Base-by-base conservation (phyloP, 805 yeast species). In the Schwanniomyces yamadae region DNA sequence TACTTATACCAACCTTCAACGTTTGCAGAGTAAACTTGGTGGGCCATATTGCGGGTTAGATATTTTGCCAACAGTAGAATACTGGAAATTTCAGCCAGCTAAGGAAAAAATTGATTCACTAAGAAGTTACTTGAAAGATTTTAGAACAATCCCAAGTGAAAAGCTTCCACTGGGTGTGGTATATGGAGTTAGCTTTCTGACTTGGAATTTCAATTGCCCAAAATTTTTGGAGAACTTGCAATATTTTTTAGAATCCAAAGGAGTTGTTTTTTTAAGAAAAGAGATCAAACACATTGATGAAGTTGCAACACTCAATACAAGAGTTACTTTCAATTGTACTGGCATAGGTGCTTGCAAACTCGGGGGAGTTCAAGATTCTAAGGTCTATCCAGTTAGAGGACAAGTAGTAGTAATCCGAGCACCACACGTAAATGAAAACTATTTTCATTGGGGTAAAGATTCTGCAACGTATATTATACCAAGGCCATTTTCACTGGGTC, bases 131-230 rank as follows among this genome's bases (percentile, higher is more conserved):
- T 52, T 82, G 43, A 63, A 69, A 16, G 78, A 77, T 29, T 74
- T 67, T 49, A 46, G 44, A 20, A 50, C 61, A 1, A 39, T 81
- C 13, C 52, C 65, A 7, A 25, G 45, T 5, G 46, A 42, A 0
- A 63, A 71, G 21, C 54, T 81, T 22, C 82, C 82, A 4, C 48
- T 47, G 7, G 84, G 83, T 1, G 77, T 65, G 2, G 64, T 46
- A 7, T 80, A 58, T 48, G 95, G 89, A 9, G 69, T 81, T 33
- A 51, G 50, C 4, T 79, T 74, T 54, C 62, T 64, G 11, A 69
- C 87, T 2, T 82, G 83, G 82, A 79, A 79, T 52, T 83, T 84
- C 69, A 80, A 82, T 55, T 75, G 88, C 48, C 90, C 91, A 1
- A 58, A 65, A 29, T 81, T 82, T 51, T 57, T 84, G 26, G 52